Percentiles rank a stretch among this genome's conserved stretches.
These are phyloP conservation scores for Hsuehochloa calcarea DNA, from an alignment of 176 grass and related monocot species.

Conservation along the genomic window DNA sequence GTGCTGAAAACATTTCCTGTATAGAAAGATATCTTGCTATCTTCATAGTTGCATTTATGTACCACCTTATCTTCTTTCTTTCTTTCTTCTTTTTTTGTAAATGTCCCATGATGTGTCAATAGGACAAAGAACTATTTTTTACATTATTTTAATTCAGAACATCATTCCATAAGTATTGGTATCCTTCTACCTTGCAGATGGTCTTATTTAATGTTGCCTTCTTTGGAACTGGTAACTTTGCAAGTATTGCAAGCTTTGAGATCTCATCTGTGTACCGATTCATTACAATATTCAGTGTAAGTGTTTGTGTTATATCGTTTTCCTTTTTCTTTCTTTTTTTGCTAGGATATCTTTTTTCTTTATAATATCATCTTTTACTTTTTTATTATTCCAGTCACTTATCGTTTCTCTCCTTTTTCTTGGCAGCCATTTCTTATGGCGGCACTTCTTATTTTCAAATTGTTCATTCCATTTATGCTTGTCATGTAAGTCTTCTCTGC, in stretches of 20 bases:
- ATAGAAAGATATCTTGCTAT: neutral
- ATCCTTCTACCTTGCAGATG: constrained; percentile 54
- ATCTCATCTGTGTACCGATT: constrained; percentile 97
- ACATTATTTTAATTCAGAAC: constrained; percentile 19
- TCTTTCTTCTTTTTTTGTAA: neutral
- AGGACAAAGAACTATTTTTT: neutral
- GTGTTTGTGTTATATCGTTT: constrained; percentile 26
- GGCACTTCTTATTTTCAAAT: constrained; percentile 92
- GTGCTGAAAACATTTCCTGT: neutral
- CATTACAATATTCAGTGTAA: constrained; percentile 97
- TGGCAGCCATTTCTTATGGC: constrained; percentile 97
- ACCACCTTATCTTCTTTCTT: constrained; percentile 4
- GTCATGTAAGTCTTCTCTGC: constrained; percentile 77
- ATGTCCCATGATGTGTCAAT: neutral
- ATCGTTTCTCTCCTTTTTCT: constrained; percentile 18
- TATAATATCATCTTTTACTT: constrained; percentile 9
- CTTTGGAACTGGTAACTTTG: constrained; percentile 98
- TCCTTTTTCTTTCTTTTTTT: neutral
- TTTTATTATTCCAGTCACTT: constrained; percentile 32
- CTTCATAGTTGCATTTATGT: constrained; percentile 8
- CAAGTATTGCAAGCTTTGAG: constrained; percentile 98
- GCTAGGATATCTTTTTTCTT: neutral
- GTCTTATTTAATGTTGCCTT: constrained; percentile 96
- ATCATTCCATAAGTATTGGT: constrained; percentile 2
- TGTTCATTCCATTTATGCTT: constrained; percentile 97